Evolutionary conservation across 1,284 basidiomycete species (phyloP).

Genomic region (Prillingera fragicola): DNA sequence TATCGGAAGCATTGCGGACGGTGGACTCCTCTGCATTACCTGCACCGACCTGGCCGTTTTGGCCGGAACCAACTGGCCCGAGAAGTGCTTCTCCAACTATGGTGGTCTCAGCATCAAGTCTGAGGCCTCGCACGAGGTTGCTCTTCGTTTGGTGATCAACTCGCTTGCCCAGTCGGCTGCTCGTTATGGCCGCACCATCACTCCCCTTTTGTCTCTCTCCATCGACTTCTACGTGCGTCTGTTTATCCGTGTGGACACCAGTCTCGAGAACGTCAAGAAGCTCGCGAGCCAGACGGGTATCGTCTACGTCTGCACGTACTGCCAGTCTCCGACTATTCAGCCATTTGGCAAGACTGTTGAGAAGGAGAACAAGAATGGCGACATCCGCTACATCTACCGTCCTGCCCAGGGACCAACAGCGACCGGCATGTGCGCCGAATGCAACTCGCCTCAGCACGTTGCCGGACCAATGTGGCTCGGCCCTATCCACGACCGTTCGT

Average conservation of each 20-base stretch:
- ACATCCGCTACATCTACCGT: constrained; percentile 61
- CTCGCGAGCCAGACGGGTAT: constrained; percentile 58
- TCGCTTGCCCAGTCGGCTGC: constrained; percentile 78
- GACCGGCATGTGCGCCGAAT: constrained; percentile 68
- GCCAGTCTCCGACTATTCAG: constrained; percentile 73
- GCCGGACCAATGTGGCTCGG: constrained; percentile 97
- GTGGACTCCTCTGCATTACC: constrained; percentile 89
- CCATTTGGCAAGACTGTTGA: constrained; percentile 66
- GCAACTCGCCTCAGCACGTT: constrained; percentile 61
- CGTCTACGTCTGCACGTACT: constrained; percentile 75
- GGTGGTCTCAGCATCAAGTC: constrained; percentile 87
- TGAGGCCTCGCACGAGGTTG: constrained; percentile 91
- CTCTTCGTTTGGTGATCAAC: constrained; percentile 82
- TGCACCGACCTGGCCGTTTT: constrained; percentile 94
- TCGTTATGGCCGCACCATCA: constrained; percentile 85
- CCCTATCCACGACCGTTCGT: constrained; percentile 71
- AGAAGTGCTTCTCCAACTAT: constrained; percentile 96
- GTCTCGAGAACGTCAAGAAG: constrained; percentile 82
- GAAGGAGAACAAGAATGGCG: constrained; percentile 51
- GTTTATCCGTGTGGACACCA: constrained; percentile 73
- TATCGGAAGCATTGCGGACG: constrained; percentile 82
- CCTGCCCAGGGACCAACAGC: constrained; percentile 62
- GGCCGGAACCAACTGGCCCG: constrained; percentile 89
- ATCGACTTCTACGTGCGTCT: constrained; percentile 97
- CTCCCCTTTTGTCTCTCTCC: constrained; percentile 84